phyloP scores from a whole-genome alignment of 192 early-diverging fungal genomes.

The Anaeromyces robustus region DNA sequence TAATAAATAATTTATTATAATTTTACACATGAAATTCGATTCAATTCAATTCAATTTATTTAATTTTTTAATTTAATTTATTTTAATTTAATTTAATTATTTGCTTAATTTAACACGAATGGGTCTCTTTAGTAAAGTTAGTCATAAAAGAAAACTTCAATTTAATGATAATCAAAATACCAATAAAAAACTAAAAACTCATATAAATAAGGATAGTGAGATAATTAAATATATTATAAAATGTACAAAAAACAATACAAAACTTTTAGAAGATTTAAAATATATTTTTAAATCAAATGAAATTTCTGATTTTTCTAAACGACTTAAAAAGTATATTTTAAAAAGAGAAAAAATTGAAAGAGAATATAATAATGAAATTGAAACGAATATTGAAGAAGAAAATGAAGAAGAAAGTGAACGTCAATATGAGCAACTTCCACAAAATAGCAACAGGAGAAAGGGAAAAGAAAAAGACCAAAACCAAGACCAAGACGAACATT shows the following conservation, averaged over 20 bases:
- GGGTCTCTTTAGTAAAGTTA: not conserved
- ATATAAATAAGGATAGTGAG: not conserved
- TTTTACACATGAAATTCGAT: too few species aligned
- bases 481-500: too few species aligned
- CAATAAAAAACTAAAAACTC: not conserved
- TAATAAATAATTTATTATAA: too few species aligned
- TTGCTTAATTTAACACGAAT: too few species aligned
- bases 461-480: too few species aligned
- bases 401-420: not conserved
- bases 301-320: not conserved
- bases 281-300: not conserved
- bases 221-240: not conserved
- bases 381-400: not conserved
- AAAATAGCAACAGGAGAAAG: too few species aligned
- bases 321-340: not conserved
- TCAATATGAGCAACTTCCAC: too few species aligned
- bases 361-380: not conserved
- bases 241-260: not conserved
- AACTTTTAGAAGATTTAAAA: not conserved
- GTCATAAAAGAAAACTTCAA: not conserved
- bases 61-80: too few species aligned
- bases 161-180: not conserved
- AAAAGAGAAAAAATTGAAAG: not conserved
- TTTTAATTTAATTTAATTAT: too few species aligned
- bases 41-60: too few species aligned